phyloP scores from a whole-genome alignment of 345 rosid genomes.

The Brassica incana region DNA sequence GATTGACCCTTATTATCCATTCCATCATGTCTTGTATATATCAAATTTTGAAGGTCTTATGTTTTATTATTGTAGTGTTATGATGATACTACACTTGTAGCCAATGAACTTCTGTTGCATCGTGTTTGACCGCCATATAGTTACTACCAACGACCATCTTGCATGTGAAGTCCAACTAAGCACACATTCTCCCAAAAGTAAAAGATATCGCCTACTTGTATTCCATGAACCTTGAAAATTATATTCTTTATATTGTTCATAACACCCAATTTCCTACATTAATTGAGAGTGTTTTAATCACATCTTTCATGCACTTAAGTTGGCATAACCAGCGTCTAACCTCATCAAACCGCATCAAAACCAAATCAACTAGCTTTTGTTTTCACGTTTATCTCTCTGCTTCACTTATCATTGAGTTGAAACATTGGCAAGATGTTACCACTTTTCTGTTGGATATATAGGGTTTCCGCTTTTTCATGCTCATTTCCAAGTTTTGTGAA shows the following conservation, averaged over 20 bases:
- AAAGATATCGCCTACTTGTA: conserved; percentile 61
- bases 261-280: conserved; percentile 49
- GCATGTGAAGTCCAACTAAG: conserved; percentile 54
- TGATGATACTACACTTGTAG: conserved; percentile 56
- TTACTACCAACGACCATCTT: conserved; percentile 58
- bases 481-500: not conserved
- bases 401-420: conserved; percentile 16
- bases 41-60: conserved; percentile 46
- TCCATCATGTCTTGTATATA: conserved; percentile 66
- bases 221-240: conserved; percentile 56
- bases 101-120: conserved; percentile 34
- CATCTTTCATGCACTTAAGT: conserved; percentile 36
- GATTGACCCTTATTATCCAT: conserved; percentile 23
- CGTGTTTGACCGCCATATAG: conserved; percentile 37
- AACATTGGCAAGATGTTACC: not conserved
- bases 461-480: not conserved
- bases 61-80: conserved; percentile 55
- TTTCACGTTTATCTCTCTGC: conserved; percentile 44
- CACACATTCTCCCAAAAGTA: conserved; percentile 59
- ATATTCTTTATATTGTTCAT: conserved; percentile 52
- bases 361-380: conserved; percentile 35
- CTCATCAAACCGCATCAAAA: conserved; percentile 50
- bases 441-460: not conserved
- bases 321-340: conserved; percentile 52
- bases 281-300: conserved; percentile 2